A percentile compares a stretch with the other conserved stretches of the same genome.
These are phyloP conservation scores for Chytriomyces sp. DNA, from an alignment of 192 early-diverging fungal species.

Conservation along the genomic window DNA sequence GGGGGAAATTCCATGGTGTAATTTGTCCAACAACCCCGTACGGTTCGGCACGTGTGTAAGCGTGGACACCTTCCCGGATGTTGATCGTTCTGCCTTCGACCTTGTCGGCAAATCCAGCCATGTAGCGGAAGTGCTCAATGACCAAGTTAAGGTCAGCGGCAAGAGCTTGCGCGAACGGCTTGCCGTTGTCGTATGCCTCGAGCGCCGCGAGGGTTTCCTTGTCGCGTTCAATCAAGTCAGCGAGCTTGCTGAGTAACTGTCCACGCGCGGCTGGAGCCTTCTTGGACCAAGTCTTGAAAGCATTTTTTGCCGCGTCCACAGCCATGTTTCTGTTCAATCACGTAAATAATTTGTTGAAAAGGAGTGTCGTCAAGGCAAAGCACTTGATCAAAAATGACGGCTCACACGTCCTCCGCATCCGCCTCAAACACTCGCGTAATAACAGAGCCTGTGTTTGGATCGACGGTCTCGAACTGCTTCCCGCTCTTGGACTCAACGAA, in stretches of 20 bases:
- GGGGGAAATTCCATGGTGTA: constrained; percentile 29
- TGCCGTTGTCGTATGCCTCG: constrained; percentile 53
- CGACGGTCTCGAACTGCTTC: constrained; percentile 43
- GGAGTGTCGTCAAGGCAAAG: neutral
- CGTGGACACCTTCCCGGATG: neutral
- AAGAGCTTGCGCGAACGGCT: constrained; percentile 31
- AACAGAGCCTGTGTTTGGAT: constrained; percentile 45
- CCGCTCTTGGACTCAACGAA: constrained; percentile 48
- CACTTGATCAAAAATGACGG: neutral
- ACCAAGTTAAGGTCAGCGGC: constrained; percentile 7
- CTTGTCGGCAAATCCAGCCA: constrained; percentile 46
- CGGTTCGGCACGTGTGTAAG: constrained; percentile 38
- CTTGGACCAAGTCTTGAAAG: constrained; percentile 44
- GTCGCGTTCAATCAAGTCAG: constrained; percentile 46
- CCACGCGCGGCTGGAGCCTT: constrained; percentile 22
- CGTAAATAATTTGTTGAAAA: neutral
- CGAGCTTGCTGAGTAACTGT: constrained; percentile 36
- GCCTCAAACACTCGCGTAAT: constrained; percentile 41
- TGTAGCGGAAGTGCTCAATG: constrained; percentile 20
- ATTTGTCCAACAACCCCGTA: constrained; percentile 46
- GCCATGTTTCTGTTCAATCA: constrained; percentile 30
- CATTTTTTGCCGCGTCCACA: constrained; percentile 43
- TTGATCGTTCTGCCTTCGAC: constrained; percentile 36
- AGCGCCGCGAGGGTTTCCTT: constrained; percentile 36
- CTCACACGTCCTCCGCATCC: constrained; percentile 43